These are phyloP conservation scores for Nakazawaea wyomingensis DNA, from an alignment of 805 yeast species.

Conservation along the genomic window DNA sequence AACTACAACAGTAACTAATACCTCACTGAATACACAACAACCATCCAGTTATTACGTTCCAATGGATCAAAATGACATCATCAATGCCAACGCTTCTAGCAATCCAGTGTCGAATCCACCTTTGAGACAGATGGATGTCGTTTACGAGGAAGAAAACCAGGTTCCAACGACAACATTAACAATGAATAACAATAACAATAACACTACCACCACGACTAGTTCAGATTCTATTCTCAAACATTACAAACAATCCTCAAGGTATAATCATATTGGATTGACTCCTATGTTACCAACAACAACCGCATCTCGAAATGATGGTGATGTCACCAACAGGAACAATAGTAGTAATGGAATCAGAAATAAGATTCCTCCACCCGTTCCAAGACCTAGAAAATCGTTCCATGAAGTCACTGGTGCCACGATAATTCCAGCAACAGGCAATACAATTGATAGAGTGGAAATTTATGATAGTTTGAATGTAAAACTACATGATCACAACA, in stretches of 20 bases:
- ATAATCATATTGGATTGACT: constrained; percentile 8
- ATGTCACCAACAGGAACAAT: no score
- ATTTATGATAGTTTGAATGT: constrained; percentile 8
- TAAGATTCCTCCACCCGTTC: constrained; percentile 8
- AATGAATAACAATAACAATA: no score
- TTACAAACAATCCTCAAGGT: constrained; percentile 9
- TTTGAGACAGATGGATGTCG: constrained; percentile 9
- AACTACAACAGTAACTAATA: no score
- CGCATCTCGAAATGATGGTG: no score
- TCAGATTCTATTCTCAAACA: background rate
- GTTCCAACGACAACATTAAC: background rate
- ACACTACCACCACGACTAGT: no score
- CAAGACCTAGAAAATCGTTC: constrained; percentile 8
- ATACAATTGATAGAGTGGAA: background rate
- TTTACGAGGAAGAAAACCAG: constrained; percentile 10
- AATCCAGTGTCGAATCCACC: constrained; percentile 7
- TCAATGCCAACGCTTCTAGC: constrained; percentile 10
- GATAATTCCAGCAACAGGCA: no score
- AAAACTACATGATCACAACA: background rate
- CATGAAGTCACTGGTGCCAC: no score
- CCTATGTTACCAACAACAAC: background rate
- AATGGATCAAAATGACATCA: constrained; percentile 6
- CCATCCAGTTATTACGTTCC: constrained; percentile 3
- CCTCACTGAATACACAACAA: background rate
- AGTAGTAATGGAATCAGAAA: no score